Evolutionary conservation across 83 land plant species (phyloP).

Genomic region (Isoetes engelmannii): DNA sequence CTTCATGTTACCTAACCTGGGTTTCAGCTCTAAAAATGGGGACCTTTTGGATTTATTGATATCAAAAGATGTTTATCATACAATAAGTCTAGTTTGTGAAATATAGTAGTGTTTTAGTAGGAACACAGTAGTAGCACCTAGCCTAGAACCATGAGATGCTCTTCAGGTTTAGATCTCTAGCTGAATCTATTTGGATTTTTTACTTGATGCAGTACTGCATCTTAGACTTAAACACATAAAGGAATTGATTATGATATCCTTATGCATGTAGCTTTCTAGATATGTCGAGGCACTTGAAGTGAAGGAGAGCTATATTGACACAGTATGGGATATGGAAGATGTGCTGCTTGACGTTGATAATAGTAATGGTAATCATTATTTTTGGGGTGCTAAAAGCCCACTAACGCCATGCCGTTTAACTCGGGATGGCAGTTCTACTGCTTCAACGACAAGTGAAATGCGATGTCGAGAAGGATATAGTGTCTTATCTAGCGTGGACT

Average conservation of each 20-base stretch:
- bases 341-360: slow-evolving; percentile 59
- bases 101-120: background rate
- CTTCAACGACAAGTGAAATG: slow-evolving; percentile 65
- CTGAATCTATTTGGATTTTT: slow-evolving; percentile 6
- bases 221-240: background rate
- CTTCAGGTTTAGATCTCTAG: background rate
- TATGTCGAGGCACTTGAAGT: slow-evolving; percentile 44
- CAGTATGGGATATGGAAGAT: slow-evolving; percentile 89
- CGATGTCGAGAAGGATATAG: slow-evolving; percentile 6
- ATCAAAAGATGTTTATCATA: background rate
- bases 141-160: background rate
- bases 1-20: background rate
- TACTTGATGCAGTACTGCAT: background rate
- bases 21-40: background rate
- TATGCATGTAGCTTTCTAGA: slow-evolving; percentile 32
- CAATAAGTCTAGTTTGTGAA: slow-evolving; percentile 3
- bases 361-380: slow-evolving; percentile 30
- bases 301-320: slow-evolving; percentile 59
- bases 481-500: slow-evolving; percentile 39
- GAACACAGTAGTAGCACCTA: background rate
- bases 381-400: slow-evolving; percentile 16
- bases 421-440: slow-evolving; percentile 60
- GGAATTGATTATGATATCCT: background rate
- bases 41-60: too few relatives aligned
- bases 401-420: slow-evolving; percentile 18